Evolutionary conservation across 140 eudicot genomes (phyloP).

Genomic region (Stevia rebaudiana): DNA sequence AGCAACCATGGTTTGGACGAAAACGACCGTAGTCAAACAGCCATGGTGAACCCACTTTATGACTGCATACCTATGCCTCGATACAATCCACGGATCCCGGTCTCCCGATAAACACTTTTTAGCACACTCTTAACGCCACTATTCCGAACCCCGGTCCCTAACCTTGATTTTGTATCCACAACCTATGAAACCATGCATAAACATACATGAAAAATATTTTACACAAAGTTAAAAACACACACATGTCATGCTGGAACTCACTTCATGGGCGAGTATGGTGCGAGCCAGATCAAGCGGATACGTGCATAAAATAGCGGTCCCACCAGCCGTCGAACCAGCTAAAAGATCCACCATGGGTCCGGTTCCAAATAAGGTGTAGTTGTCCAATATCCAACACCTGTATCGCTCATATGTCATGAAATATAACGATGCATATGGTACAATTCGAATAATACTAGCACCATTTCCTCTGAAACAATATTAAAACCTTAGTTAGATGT

Average conservation of each 20-base stretch:
- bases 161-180: conserved; percentile 43
- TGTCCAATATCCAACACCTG: conserved; percentile 57
- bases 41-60: too few species aligned
- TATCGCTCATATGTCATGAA: conserved; percentile 97
- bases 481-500: neutral
- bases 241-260: conserved; percentile 16
- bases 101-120: conserved; percentile 68
- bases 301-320: conserved; percentile 89
- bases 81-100: conserved; percentile 76
- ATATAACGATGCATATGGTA: conserved; percentile 84
- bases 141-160: conserved; percentile 45
- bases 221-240: neutral
- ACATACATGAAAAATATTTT: neutral
- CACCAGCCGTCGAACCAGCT: conserved; percentile 97
- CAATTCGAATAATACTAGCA: conserved; percentile 86
- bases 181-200: conserved; percentile 28
- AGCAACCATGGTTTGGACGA: too few species aligned
- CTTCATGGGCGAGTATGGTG: conserved; percentile 95
- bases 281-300: conserved; percentile 99
- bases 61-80: conserved; percentile 75
- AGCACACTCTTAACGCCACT: conserved; percentile 68
- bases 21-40: too few species aligned
- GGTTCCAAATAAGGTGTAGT: conserved; percentile 60
- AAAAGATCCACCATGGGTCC: conserved; percentile 89
- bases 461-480: conserved; percentile 75